Evolutionary conservation across 768 basidiomycete genomes (phyloP).

Genomic region (Mrakia frigida): DNA sequence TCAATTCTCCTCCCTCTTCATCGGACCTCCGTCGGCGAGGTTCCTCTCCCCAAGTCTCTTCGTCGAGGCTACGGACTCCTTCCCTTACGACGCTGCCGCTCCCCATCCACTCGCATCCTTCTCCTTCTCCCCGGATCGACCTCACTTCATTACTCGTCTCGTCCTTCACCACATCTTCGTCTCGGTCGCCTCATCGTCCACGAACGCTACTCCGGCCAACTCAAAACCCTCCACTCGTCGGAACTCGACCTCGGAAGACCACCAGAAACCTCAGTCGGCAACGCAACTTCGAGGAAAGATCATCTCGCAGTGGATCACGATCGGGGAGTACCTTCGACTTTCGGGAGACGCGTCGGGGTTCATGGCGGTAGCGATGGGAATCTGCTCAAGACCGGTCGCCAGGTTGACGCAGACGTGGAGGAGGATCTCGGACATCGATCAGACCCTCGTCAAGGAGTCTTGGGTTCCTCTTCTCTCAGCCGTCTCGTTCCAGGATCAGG

Average conservation of each 20-base stretch:
- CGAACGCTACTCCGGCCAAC: not conserved
- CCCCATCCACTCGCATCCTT: slow-evolving; percentile 9
- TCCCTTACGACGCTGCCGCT: slow-evolving; percentile 6
- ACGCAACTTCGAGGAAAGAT: slow-evolving; percentile 69
- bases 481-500: slow-evolving; percentile 7
- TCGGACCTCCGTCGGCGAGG: not conserved
- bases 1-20: slow-evolving; percentile 20
- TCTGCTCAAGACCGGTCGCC: slow-evolving; percentile 69
- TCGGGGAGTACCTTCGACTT: slow-evolving; percentile 67
- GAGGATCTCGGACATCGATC: slow-evolving; percentile 56
- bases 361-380: slow-evolving; percentile 64
- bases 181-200: not conserved
- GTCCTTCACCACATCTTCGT: slow-evolving; percentile 59
- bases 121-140: slow-evolving; percentile 47
- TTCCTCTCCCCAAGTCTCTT: slow-evolving; percentile 1
- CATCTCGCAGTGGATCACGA: slow-evolving; percentile 64
- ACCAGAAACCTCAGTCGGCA: slow-evolving; percentile 39
- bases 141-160: slow-evolving; percentile 76
- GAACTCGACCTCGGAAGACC: not conserved
- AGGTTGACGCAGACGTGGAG: slow-evolving; percentile 75
- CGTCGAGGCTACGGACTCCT: not conserved
- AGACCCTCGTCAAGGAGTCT: slow-evolving; percentile 48
- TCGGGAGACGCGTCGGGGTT: slow-evolving; percentile 74
- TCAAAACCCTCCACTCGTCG: not conserved
- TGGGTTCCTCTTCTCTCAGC: slow-evolving; percentile 13